phyloP scores from a whole-genome alignment of 1,139 yeast genomes.

The Petasospora rhodanensis region DNA sequence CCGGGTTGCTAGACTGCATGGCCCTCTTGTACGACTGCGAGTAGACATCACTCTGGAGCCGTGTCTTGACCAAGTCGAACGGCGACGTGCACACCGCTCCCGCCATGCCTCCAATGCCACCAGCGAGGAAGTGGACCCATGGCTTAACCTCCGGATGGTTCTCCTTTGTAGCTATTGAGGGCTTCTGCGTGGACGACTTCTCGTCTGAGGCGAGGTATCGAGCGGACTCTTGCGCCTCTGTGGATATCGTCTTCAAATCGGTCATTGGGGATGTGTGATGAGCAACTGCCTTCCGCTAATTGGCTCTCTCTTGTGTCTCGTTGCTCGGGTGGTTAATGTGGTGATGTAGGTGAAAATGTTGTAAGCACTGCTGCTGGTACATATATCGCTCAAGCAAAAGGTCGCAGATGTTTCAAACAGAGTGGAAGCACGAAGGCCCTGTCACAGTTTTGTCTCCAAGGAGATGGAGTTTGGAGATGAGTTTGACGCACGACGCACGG shows the following conservation, averaged over 20 bases:
- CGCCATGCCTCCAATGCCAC: conserved; percentile 97
- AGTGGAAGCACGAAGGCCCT: too few species aligned
- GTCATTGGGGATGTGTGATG: too few species aligned
- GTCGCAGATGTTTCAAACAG: too few species aligned
- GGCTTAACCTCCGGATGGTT: conserved; percentile 46
- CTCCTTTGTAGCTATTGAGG: neutral
- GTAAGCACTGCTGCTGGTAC: too few species aligned
- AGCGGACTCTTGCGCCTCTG: conserved; percentile 1
- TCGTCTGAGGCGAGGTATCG: conserved; percentile 3
- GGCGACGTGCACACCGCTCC: conserved; percentile 96
- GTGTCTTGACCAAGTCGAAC: conserved; percentile 91
- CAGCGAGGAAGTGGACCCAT: conserved; percentile 99
- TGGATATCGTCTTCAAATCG: neutral
- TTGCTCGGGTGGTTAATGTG: too few species aligned
- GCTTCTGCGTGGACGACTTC: conserved; percentile 1
- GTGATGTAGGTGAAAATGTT: too few species aligned
- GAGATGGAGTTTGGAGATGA: too few species aligned
- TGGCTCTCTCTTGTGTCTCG: too few species aligned
- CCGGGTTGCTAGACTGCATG: conserved; percentile 28
- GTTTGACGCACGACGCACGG: too few species aligned
- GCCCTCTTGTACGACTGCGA: conserved; percentile 26
- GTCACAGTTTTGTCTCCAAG: too few species aligned
- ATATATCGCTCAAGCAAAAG: too few species aligned
- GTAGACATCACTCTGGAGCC: conserved; percentile 86
- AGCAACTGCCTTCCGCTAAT: too few species aligned